Evolutionary conservation across 768 basidiomycete genomes (phyloP).

Genomic region (Hygrocybe punicea): DNA sequence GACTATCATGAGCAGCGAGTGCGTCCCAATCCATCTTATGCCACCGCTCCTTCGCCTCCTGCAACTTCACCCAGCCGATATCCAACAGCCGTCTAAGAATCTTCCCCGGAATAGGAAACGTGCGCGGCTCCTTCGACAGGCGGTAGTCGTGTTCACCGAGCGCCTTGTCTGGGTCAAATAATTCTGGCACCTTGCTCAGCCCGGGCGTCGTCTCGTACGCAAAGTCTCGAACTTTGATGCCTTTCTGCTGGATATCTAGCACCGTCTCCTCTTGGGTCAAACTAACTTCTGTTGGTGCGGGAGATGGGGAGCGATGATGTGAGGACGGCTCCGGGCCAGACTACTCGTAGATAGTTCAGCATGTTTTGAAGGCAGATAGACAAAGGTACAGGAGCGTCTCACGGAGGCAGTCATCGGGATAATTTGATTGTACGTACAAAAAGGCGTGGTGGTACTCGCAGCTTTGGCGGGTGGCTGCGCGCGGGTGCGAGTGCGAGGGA

Average conservation of each 20-base stretch:
- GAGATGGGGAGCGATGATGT: constrained; percentile 27
- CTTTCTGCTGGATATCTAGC: constrained; percentile 21
- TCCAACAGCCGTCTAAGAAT: constrained; percentile 38
- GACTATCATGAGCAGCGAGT: constrained; percentile 12
- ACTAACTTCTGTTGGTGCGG: constrained; percentile 36
- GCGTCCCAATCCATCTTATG: constrained; percentile 35
- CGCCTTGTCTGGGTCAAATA: constrained; percentile 39
- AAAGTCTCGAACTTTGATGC: constrained; percentile 44
- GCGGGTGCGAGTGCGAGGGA: background rate
- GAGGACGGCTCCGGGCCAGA: background rate
- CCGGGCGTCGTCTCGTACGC: constrained; percentile 25
- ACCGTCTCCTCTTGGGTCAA: constrained; percentile 36
- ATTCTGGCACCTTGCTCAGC: constrained; percentile 24
- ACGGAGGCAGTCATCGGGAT: background rate
- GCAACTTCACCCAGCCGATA: constrained; percentile 37
- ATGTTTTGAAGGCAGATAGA: background rate
- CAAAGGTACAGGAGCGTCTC: too few species aligned
- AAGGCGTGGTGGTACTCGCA: background rate
- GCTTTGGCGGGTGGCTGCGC: background rate
- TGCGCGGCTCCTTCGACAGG: constrained; percentile 28
- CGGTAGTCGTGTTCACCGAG: constrained; percentile 43
- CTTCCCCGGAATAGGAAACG: constrained; percentile 36
- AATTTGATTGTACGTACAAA: background rate
- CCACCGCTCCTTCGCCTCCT: constrained; percentile 32
- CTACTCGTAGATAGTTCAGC: background rate